These are phyloP conservation scores for Trametopsis cervina DNA, from an alignment of 768 basidiomycete species.

Conservation along the genomic window DNA sequence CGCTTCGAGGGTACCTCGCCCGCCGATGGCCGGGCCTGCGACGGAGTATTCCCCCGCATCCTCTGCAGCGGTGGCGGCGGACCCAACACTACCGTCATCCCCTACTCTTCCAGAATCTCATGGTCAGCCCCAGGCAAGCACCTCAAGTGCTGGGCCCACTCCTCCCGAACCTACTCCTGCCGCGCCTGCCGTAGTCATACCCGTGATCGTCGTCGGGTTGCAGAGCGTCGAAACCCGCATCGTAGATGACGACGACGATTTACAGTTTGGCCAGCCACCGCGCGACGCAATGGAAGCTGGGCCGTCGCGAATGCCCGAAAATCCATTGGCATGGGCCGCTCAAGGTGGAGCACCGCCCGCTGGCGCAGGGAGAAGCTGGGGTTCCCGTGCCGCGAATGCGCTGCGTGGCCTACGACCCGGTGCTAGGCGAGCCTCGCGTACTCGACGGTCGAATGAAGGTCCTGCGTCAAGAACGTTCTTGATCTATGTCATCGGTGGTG, in stretches of 20 bases:
- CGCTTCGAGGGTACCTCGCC: neutral
- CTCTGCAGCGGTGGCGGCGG: neutral
- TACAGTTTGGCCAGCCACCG: neutral
- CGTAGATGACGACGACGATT: conserved; percentile 15
- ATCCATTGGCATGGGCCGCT: neutral
- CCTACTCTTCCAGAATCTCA: too few species aligned
- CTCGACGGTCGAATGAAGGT: conserved; percentile 16
- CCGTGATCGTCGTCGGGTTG: conserved; percentile 78
- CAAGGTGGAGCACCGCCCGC: neutral
- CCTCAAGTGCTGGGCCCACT: neutral
- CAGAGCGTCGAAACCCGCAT: conserved; percentile 55
- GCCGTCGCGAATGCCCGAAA: conserved; percentile 12
- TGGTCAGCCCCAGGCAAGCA: neutral
- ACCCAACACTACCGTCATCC: neutral
- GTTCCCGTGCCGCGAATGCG: conserved; percentile 55
- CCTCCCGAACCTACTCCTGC: neutral
- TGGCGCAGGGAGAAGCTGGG: conserved; percentile 40
- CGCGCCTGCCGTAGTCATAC: conserved; percentile 43
- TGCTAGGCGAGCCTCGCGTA: conserved; percentile 14
- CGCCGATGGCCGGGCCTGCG: neutral
- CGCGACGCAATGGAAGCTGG: conserved; percentile 11
- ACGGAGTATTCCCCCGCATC: neutral
- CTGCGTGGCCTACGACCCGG: conserved; percentile 40
- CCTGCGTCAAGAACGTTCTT: conserved; percentile 65
- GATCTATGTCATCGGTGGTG: conserved; percentile 86